Conservation (phyloP, 192 early-diverging fungal genomes). For the Coemansia umbellata region DNA sequence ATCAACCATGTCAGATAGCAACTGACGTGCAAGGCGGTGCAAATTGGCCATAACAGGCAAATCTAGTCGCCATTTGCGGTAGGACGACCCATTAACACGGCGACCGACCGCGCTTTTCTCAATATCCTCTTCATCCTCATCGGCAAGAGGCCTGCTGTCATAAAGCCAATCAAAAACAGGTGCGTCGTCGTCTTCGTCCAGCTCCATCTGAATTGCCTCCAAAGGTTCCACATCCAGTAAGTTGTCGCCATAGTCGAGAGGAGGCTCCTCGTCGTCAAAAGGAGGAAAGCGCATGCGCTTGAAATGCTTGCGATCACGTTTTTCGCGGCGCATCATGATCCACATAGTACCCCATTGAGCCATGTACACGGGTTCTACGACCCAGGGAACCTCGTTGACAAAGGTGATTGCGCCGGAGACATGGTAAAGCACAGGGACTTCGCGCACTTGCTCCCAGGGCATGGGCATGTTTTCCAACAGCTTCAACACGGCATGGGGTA, state of each 20-base stretch:
- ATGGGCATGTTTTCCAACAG: constrained; percentile 99
- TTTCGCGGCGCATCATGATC: constrained; percentile 99
- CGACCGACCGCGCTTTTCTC: constrained; percentile 42
- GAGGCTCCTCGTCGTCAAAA: constrained; percentile 99
- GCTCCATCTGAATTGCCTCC: constrained; percentile 98
- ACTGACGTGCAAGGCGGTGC: constrained; percentile 85
- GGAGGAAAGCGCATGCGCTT: constrained; percentile 98
- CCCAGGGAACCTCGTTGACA: constrained; percentile 94
- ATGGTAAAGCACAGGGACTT: constrained; percentile 95
- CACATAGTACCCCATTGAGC: constrained; percentile 99
- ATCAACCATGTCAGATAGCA: constrained; percentile 92
- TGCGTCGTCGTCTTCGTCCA: constrained; percentile 92
- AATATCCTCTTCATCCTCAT: constrained; percentile 39
- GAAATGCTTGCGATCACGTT: constrained; percentile 94
- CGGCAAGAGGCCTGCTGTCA: constrained; percentile 86
- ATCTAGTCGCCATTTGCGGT: constrained; percentile 86
- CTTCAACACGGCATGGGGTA: constrained; percentile 97
- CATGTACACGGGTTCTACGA: constrained; percentile 95
- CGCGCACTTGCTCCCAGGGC: constrained; percentile 99
- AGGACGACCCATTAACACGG: constrained; percentile 81
- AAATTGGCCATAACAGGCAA: constrained; percentile 93
- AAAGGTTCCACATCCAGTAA: constrained; percentile 96
- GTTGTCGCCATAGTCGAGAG: constrained; percentile 98
- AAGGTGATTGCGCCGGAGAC: constrained; percentile 98
- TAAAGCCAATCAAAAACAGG: constrained; percentile 95